Evolutionary conservation across 768 basidiomycete genomes (phyloP), one percentile per base, ranked within the genome.

Genomic region (Royoungia palumana): DNA sequence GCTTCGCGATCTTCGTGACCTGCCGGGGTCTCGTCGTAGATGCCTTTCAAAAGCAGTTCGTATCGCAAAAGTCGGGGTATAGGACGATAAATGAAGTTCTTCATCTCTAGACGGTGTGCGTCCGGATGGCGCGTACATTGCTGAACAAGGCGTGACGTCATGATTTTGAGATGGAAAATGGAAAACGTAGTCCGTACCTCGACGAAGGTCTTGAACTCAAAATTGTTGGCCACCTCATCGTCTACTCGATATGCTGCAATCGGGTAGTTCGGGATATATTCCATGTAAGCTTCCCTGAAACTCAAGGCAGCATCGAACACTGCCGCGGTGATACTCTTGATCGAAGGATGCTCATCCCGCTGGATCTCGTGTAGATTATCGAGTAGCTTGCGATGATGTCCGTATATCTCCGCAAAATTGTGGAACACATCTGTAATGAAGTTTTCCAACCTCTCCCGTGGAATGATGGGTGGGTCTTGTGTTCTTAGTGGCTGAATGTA

Each of bases 201-300:
- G 16, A 92, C 80, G 60, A 96, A 93, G 1, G 73, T 65, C 61
- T 85, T 83, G 73, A 99, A 97, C 2, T 82, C 72, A 1, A 77
- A 71, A 55, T 95, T 97, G 45, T 79, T 86, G 10, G 77, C 83
- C 76, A 87, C 83, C 70, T 96, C 94, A 25, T 93, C 85, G 50
- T 91, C 89, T 47, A 97, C 87, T 37, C 87, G 73, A 60, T 89
- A 89, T 2, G 87, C 85, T 0, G 94, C 94, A 41, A 91, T 89
- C 2, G 95, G 94, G 67, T 94, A 90, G 70, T 94, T 85, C n/a
- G 89, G 81, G 52, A 92, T 82, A 59, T 96, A 97, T 53, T 92
- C 88, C 76, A 94, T 82, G 67, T 99, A 99, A 13, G 87, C 85
- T 41, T 90, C 87, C 6, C 89, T 80, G 76, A 95, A 98, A 56